A percentile compares a stretch with the other conserved stretches of the same genome.
phyloP scores from a whole-genome alignment of 306 rosid species.

The Acacia acuminata region DNA sequence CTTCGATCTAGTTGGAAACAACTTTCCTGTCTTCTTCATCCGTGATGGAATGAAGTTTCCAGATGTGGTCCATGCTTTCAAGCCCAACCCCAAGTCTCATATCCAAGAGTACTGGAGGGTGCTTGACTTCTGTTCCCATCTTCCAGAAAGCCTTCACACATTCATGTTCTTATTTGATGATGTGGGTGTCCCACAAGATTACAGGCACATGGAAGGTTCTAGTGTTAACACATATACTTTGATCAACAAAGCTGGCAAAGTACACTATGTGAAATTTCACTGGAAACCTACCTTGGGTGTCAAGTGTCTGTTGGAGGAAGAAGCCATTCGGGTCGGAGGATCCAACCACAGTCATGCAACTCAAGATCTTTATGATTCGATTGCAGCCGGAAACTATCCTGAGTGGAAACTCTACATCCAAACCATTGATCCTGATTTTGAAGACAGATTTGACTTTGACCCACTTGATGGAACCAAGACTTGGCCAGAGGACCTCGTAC shows the following conservation, averaged over 20 bases:
- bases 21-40: conserved; percentile 81
- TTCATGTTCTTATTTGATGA: conserved; percentile 53
- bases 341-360: not conserved
- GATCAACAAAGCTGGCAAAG: not conserved
- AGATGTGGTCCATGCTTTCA: conserved; percentile 90
- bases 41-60: conserved; percentile 95
- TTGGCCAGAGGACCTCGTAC: not conserved
- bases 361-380: not conserved
- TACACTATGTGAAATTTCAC: not conserved
- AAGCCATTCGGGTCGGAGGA: not conserved
- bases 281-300: not conserved
- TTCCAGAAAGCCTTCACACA: conserved; percentile 91
- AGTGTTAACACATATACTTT: not conserved
- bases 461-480: not conserved
- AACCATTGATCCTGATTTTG: not conserved
- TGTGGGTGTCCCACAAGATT: not conserved
- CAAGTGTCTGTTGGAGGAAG: not conserved
- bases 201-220: not conserved
- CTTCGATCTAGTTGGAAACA: conserved; percentile 92
- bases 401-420: not conserved
- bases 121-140: conserved; percentile 90
- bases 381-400: not conserved
- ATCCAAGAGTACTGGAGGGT: conserved; percentile 95
- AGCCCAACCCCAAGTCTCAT: conserved; percentile 92
- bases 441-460: not conserved